A percentile compares a stretch with the other conserved stretches of the same genome.
These are phyloP conservation scores for Cryphonectria radicalis DNA, from an alignment of 2,329 filamentous ascomycete species.

Conservation along the genomic window DNA sequence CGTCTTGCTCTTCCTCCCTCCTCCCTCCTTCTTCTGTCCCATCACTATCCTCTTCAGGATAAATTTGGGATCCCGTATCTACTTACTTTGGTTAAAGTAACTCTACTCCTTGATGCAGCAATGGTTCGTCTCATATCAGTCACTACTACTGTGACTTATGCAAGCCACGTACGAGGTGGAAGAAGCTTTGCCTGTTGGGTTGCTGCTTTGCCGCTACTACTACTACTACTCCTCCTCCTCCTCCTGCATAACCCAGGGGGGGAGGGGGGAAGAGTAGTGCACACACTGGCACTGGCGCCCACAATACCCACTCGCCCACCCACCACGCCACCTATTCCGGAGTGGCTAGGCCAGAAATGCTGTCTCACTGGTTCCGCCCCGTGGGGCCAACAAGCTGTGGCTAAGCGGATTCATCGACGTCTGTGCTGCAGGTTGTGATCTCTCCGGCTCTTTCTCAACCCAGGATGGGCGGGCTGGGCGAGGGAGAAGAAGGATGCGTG, in stretches of 20 bases:
- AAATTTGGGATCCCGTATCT: not conserved
- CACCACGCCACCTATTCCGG: not conserved
- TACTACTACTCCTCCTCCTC: no score
- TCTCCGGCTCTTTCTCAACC: not conserved
- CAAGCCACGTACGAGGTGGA: not conserved
- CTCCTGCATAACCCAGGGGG: slow-evolving; percentile 21
- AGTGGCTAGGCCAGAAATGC: slow-evolving; percentile 13
- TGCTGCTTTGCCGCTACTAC: not conserved
- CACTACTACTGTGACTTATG: not conserved
- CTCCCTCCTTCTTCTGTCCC: no score
- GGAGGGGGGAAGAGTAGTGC: no score
- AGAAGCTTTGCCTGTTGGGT: not conserved
- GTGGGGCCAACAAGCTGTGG: slow-evolving; percentile 6
- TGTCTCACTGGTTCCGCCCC: slow-evolving; percentile 15
- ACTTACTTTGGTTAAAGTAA: not conserved
- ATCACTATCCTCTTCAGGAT: not conserved
- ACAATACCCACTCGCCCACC: not conserved
- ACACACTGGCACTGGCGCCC: not conserved
- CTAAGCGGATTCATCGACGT: slow-evolving; percentile 13
- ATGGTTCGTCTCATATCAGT: slow-evolving; percentile 17
- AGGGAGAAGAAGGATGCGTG: not conserved
- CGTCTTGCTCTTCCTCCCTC: not conserved
- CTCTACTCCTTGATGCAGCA: not conserved
- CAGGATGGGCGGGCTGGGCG: not conserved
- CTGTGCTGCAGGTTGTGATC: slow-evolving; percentile 7